These are phyloP conservation scores for Fusarium phyllophilum DNA, from an alignment of 2,329 filamentous ascomycete species.

Conservation along the genomic window DNA sequence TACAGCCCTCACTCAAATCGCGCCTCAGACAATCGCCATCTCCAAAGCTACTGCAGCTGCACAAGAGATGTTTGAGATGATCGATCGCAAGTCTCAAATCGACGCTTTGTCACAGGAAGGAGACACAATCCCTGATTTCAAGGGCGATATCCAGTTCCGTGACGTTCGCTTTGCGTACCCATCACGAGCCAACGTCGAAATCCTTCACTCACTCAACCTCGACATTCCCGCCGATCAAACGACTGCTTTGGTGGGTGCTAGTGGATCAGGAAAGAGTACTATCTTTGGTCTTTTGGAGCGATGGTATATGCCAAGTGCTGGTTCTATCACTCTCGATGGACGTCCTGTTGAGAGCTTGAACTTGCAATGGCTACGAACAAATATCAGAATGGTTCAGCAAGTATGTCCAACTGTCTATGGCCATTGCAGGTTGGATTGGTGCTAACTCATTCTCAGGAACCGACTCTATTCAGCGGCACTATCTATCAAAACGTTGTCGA, in stretches of 20 bases:
- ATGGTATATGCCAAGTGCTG: constrained; percentile 65
- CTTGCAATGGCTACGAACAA: constrained; percentile 62
- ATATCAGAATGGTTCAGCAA: constrained; percentile 62
- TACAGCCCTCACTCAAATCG: constrained; percentile 58
- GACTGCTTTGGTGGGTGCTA: constrained; percentile 67
- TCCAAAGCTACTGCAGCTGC: constrained; percentile 59
- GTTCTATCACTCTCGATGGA: constrained; percentile 58
- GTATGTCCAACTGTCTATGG: constrained; percentile 11
- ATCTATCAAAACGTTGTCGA: constrained; percentile 64
- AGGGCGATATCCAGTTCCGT: constrained; percentile 59
- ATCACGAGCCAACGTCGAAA: constrained; percentile 60
- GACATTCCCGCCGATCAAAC: constrained; percentile 57
- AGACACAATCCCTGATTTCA: constrained; percentile 40
- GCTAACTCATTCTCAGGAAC: constrained; percentile 53
- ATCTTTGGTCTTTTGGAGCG: constrained; percentile 66
- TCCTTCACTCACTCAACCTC: constrained; percentile 56
- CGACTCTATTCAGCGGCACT: constrained; percentile 62
- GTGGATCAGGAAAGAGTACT: constrained; percentile 68
- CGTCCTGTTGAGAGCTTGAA: constrained; percentile 56
- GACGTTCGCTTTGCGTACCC: constrained; percentile 67
- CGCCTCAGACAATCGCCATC: constrained; percentile 57
- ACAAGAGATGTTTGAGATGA: constrained; percentile 57
- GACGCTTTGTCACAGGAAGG: constrained; percentile 56
- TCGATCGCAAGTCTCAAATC: constrained; percentile 57
- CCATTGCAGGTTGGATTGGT: rapidly evolving